Evolutionary conservation across 257 asterid species (phyloP), one percentile per base, ranked within the genome.

Genomic region (Nicotiana noctiflora): DNA sequence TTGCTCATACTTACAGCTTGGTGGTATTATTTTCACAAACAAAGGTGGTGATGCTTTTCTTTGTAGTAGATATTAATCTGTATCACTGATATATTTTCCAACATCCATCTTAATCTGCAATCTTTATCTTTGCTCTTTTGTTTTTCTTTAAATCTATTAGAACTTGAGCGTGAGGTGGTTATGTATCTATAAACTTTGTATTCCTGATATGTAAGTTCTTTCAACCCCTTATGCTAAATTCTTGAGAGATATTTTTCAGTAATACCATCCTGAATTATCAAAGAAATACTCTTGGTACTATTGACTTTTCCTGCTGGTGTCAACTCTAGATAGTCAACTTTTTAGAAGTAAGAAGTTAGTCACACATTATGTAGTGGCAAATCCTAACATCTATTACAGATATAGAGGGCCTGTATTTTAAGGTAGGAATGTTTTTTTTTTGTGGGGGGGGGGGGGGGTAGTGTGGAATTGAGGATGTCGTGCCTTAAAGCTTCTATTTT

Each of bases 1-100:
- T 92, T 85, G 93, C 97, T 72, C 88, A 92, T 85, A 92, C 94
- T 77, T 92, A 89, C 89, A 82, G 93, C 87, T 89, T 92, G 86
- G 87, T 89, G 86, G 68, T 92, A 84, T 87, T 92, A 86, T 89
- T 88, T 87, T 90, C 97, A 81, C 91, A 80, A 80, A 87, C 82
- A 83, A 92, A 92, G 94, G 97, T 92, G 84, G 81, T 80, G 49
- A 46, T 74, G 66, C 15, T 57, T 55, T 49, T 27, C 81, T 21
- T 25, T 56, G 74, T 67, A 57, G 74, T 52, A 53, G 44, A 79
- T 63, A 79, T 79, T 27, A 79, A 79, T 63, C 21, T 23, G 40
- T 40, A 72, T 72, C 21, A 72, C 78, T 46, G 8, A 72, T 72
- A 46, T 23, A 25, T 40, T 70, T 53, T 66, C 83, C 46, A 63